Conservation (phyloP, 2,329 filamentous ascomycete species). For the Diaporthe sp. region DNA sequence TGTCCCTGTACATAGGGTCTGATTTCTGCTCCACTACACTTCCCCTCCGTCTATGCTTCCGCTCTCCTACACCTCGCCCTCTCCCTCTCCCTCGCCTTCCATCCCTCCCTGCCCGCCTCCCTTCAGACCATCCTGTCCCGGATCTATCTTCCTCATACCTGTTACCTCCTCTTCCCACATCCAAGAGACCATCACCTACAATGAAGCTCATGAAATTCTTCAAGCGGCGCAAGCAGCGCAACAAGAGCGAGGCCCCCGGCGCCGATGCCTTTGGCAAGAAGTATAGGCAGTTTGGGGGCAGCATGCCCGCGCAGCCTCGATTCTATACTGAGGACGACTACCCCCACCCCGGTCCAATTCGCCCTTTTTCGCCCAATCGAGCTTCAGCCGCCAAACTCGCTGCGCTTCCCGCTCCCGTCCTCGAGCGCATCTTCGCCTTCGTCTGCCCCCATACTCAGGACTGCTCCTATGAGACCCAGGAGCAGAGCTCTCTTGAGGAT, state of each 20-base stretch:
- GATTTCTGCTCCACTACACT: conserved; percentile 22
- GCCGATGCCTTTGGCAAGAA: conserved; percentile 42
- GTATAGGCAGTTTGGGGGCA: conserved; percentile 46
- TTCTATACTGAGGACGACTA: conserved; percentile 32
- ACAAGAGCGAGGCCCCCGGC: conserved; percentile 43
- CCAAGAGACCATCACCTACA: conserved; percentile 12
- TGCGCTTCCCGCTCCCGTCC: conserved; percentile 75
- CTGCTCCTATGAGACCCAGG: conserved; percentile 83
- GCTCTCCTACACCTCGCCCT: neutral
- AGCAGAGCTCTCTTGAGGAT: conserved; percentile 82
- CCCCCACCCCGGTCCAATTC: conserved; percentile 36
- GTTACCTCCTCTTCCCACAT: neutral
- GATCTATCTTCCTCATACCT: neutral
- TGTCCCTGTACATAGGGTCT: conserved; percentile 17
- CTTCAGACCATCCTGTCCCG: neutral
- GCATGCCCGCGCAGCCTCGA: conserved; percentile 39
- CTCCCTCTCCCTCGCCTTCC: neutral
- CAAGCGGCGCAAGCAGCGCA: conserved; percentile 52
- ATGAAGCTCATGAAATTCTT: conserved; percentile 48
- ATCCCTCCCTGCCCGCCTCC: neutral
- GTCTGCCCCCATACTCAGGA: conserved; percentile 89
- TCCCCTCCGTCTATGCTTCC: conserved; percentile 17
- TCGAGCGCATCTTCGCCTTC: conserved; percentile 82
- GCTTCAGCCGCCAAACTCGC: conserved; percentile 61
- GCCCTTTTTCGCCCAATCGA: conserved; percentile 55